Evolutionary conservation across 2,329 filamentous ascomycete species (phyloP), one percentile per base, ranked within the genome.

Genomic region (Pseudopyrenochaeta lycopersici): DNA sequence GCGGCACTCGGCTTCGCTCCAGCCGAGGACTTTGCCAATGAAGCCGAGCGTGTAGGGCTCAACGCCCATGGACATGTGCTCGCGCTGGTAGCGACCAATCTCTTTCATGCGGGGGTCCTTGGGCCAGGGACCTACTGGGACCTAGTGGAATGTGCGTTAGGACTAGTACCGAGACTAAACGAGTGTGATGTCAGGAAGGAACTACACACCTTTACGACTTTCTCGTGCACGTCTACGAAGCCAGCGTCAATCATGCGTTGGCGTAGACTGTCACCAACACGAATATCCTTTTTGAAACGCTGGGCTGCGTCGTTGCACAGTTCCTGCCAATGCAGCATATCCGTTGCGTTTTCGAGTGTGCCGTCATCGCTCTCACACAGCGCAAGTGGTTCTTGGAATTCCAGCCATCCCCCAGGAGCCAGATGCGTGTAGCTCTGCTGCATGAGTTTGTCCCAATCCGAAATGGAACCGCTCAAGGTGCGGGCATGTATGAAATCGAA

Each of bases 81-180:
- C 71, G 38, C 71, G 70, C 56, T 74, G 68, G 49, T 72, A 81
- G 23, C 76, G 70, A 14, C 81, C 81, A 18, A 84, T 76, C 57
- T 81, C 77, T 62, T 82, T 84, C 75, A 81, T 77, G 47, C 77
- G 78, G 1, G 75, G 73, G 44, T 83, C 80, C 45, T 78, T 78
- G 5, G 80, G 75, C 81, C 81, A 84, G 1, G 71, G 66, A 12
- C 71, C 72, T 20, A 74, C 59, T 12, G 72, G 72, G 20, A 75
- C 58, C 71, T 74, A 29, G 11, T 7, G 33, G 10, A 9, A 23
- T 27, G 31, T 21, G 29, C 32, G 42, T 64, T 36, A 58, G 54
- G 12, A 41, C 15, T 11, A 31, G 20, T 10, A 36, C 11, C n/a
- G 7, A 27, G 27, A 38, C 9, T 14, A 20, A 18, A 39, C 18